Conservation (phyloP, 2,329 filamentous ascomycete species). For the Fusarium nisikadoi region DNA sequence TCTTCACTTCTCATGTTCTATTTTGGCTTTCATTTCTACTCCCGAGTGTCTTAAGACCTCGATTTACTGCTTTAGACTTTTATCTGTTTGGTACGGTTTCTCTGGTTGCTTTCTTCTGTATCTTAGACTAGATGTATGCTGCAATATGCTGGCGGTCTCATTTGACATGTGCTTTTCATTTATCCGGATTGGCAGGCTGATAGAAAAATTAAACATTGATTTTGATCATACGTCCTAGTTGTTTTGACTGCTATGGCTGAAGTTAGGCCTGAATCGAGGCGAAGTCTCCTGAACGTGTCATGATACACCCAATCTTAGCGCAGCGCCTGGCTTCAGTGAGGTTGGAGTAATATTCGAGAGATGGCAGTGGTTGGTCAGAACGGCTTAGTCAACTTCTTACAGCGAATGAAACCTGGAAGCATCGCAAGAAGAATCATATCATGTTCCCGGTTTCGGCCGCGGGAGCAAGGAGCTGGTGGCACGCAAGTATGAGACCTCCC, state of each 20-base stretch:
- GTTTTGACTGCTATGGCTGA: background rate
- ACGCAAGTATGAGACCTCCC: background rate
- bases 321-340: constrained; percentile 3
- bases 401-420: background rate
- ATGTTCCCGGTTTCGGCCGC: background rate
- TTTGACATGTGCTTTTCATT: background rate
- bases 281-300: background rate
- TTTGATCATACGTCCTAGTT: background rate
- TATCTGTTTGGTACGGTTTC: background rate
- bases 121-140: background rate
- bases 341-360: background rate
- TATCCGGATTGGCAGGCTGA: background rate
- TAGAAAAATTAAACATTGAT: background rate
- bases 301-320: background rate
- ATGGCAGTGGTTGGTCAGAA: background rate
- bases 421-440: background rate
- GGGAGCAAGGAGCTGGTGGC: background rate
- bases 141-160: background rate
- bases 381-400: background rate
- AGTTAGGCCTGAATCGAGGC: background rate
- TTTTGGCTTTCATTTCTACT: background rate
- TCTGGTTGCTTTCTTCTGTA: background rate
- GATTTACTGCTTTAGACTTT: background rate
- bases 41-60: background rate
- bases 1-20: background rate